A percentile compares a stretch with the other conserved stretches of the same genome.
phyloP scores from a whole-genome alignment of 176 grass and related monocot species.

The Coix lacrymajobi region DNA sequence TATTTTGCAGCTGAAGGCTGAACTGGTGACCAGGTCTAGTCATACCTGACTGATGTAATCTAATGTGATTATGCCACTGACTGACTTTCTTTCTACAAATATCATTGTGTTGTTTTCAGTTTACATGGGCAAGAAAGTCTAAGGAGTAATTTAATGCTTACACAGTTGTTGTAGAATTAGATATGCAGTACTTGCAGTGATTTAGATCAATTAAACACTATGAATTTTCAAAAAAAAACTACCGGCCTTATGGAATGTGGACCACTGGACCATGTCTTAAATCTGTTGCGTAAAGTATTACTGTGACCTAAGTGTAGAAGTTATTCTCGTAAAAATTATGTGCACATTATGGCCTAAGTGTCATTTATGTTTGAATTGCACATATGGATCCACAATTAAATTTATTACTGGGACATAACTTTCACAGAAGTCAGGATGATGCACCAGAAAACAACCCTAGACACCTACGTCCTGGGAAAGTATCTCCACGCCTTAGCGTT shows the following conservation, averaged over 20 bases:
- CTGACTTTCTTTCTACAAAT: not conserved
- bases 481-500: conserved; percentile 75
- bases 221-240: not conserved
- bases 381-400: not conserved
- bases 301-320: not conserved
- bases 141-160: not conserved
- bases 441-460: conserved; percentile 49
- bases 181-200: not conserved
- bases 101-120: not conserved
- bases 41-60: not conserved
- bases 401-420: not conserved
- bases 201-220: not conserved
- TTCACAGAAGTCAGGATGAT: conserved; percentile 53
- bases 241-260: not conserved
- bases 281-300: not conserved
- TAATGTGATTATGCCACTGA: not conserved
- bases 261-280: not conserved
- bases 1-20: not conserved
- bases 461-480: conserved; percentile 63
- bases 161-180: not conserved
- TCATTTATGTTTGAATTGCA: not conserved
- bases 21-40: not conserved
- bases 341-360: not conserved
- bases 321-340: not conserved
- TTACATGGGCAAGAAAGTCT: not conserved